Conservation (phyloP, 208 protist genomes). For the Trypanosoma grayi region DNA sequence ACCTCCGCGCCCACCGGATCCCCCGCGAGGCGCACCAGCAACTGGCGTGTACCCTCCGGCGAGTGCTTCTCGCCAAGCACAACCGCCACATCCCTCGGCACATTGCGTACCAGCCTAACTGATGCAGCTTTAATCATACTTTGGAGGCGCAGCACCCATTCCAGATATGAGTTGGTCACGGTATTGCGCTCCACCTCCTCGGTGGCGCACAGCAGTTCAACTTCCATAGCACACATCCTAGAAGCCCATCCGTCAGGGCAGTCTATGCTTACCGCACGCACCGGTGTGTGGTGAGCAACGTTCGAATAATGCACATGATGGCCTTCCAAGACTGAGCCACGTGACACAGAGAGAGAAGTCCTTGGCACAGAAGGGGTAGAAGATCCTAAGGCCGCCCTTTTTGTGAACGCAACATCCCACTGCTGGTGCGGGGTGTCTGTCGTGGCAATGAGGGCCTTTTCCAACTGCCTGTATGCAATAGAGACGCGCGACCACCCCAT, state of each 20-base stretch:
- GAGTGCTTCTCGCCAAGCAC: conserved; percentile 48
- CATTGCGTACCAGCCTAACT: no score
- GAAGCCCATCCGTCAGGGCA: neutral
- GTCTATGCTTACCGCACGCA: neutral
- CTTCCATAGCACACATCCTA: neutral
- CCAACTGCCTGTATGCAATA: conserved; percentile 4
- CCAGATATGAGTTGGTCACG: neutral
- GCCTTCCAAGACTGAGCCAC: neutral
- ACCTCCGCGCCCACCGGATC: conserved; percentile 16
- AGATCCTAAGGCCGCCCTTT: neutral
- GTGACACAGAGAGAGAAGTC: neutral
- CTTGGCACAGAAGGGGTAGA: neutral
- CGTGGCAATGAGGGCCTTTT: conserved; percentile 4
- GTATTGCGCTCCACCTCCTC: neutral
- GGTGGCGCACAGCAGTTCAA: neutral
- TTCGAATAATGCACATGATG: neutral
- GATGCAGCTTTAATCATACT: neutral
- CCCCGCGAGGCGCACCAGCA: conserved; percentile 37
- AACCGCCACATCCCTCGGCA: neutral
- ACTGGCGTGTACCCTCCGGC: conserved; percentile 15
- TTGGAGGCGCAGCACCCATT: neutral
- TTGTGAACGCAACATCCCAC: neutral
- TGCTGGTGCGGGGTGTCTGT: neutral
- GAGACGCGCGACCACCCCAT: conserved; percentile 1
- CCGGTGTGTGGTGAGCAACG: neutral